Evolutionary conservation across 2,329 filamentous ascomycete species (phyloP).

Genomic region (Arthrocladium fulminans): DNA sequence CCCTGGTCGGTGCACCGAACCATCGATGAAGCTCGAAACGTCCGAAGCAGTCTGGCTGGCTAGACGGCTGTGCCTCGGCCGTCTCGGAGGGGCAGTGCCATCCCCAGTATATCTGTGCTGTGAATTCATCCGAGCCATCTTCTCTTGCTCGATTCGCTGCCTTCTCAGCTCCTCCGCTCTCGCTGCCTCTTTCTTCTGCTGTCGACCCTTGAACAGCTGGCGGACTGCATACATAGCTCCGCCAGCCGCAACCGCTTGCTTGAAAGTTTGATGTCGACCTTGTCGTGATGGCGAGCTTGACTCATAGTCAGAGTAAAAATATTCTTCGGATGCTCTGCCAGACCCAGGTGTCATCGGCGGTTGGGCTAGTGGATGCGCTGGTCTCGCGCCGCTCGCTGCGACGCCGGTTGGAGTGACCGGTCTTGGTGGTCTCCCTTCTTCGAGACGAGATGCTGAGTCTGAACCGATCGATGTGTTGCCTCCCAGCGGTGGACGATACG

Average conservation of each 20-base stretch:
- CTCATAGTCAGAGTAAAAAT: conserved; percentile 33
- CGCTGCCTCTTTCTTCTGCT: conserved; percentile 49
- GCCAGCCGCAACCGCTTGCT: conserved; percentile 55
- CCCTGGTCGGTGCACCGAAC: conserved; percentile 12
- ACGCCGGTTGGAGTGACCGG: conserved; percentile 30
- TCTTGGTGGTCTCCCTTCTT: conserved; percentile 47
- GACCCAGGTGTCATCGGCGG: conserved; percentile 25
- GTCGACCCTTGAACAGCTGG: conserved; percentile 53
- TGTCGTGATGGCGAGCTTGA: conserved; percentile 29
- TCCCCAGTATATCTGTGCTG: conserved; percentile 63
- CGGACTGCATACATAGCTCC: conserved; percentile 54
- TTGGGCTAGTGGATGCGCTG: conserved; percentile 25
- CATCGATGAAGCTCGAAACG: conserved; percentile 16
- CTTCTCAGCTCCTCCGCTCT: conserved; percentile 48
- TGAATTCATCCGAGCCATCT: conserved; percentile 44
- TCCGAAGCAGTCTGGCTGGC: conserved; percentile 23
- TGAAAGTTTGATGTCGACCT: conserved; percentile 41
- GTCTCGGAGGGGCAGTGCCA: conserved; percentile 39
- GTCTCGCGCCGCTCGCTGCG: conserved; percentile 25
- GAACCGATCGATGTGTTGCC: conserved; percentile 39
- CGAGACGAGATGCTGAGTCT: conserved; percentile 35
- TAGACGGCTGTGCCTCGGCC: conserved; percentile 15
- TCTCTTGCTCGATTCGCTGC: conserved; percentile 46
- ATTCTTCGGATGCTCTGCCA: conserved; percentile 22
- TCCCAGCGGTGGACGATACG: conserved; percentile 44